phyloP scores from a whole-genome alignment of 2,329 filamentous ascomycete species.

The Ophiostoma novo-ulmi region DNA sequence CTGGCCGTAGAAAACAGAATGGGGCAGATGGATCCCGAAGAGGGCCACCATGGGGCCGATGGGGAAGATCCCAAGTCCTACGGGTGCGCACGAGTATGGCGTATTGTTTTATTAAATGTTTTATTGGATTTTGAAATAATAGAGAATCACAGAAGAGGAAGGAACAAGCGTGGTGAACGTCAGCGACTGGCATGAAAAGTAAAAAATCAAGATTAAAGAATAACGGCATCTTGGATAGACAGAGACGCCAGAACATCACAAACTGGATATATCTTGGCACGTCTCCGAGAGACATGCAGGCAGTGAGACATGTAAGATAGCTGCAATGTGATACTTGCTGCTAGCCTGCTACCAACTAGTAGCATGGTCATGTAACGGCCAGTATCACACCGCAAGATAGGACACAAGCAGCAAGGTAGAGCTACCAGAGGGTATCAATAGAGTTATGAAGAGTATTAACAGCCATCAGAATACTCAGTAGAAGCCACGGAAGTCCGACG shows the following conservation, averaged over 20 bases:
- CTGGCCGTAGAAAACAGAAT: conserved; percentile 12
- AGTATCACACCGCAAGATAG: conserved; percentile 5
- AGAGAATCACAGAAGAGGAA: not conserved
- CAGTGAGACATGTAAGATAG: not conserved
- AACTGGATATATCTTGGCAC: conserved; percentile 1
- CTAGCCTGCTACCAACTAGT: not conserved
- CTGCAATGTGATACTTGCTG: not conserved
- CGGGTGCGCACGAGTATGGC: too few relatives aligned
- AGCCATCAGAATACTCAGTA: too few relatives aligned
- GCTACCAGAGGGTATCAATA: too few relatives aligned
- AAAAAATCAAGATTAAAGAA: too few relatives aligned
- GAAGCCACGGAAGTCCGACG: not conserved
- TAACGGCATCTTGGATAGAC: not conserved
- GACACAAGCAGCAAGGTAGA: not conserved
- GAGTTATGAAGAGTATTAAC: too few relatives aligned
- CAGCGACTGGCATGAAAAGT: too few relatives aligned
- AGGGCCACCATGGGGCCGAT: not conserved
- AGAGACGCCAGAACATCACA: not conserved
- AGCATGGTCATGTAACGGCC: not conserved
- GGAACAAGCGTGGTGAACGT: not conserved
- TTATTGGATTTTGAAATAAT: not conserved
- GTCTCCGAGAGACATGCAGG: conserved; percentile 5
- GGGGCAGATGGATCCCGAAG: conserved; percentile 1
- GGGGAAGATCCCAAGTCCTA: not conserved
- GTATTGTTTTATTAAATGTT: not conserved